Evolutionary conservation across 208 protist genomes (phyloP).

Genomic region (Leishmania arabica): DNA sequence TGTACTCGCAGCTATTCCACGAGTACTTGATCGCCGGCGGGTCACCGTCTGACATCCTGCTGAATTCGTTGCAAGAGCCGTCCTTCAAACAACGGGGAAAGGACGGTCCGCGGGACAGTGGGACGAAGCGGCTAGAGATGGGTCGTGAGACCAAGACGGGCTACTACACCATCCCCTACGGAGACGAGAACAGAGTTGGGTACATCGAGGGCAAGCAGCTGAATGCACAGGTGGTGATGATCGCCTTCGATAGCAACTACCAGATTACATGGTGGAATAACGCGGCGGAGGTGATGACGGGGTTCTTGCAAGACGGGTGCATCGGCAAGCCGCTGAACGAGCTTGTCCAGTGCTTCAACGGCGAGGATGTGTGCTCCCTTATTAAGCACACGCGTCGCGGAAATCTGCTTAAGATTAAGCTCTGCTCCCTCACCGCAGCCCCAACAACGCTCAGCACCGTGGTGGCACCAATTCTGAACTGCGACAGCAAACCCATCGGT

Average conservation of each 20-base stretch:
- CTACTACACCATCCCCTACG: slow-evolving; percentile 83
- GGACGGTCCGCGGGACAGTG: slow-evolving; percentile 25
- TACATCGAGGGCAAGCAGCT: slow-evolving; percentile 88
- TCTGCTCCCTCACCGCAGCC: slow-evolving; percentile 73
- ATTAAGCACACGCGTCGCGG: slow-evolving; percentile 42
- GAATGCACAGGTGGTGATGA: slow-evolving; percentile 89
- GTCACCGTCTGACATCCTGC: slow-evolving; percentile 34
- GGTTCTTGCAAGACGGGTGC: slow-evolving; percentile 79
- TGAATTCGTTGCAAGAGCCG: slow-evolving; percentile 22
- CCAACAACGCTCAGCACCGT: slow-evolving; percentile 79
- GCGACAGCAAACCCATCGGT: slow-evolving; percentile 55
- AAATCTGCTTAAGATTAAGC: slow-evolving; percentile 74
- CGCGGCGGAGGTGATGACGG: slow-evolving; percentile 84
- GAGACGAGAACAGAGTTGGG: slow-evolving; percentile 46
- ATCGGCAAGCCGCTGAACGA: slow-evolving; percentile 86
- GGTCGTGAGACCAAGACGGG: slow-evolving; percentile 61
- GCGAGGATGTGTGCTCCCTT: slow-evolving; percentile 45
- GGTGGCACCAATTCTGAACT: slow-evolving; percentile 69
- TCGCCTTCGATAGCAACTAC: slow-evolving; percentile 82
- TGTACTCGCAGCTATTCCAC: slow-evolving; percentile 59
- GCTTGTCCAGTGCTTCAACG: slow-evolving; percentile 68
- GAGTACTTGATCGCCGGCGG: slow-evolving; percentile 46
- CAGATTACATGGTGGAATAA: slow-evolving; percentile 87
- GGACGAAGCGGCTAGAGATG: slow-evolving; percentile 30
- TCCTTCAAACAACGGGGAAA: slow-evolving; percentile 18